Evolutionary conservation across 2,329 filamentous ascomycete genomes (phyloP).

Genomic region (Cercospora canescens): DNA sequence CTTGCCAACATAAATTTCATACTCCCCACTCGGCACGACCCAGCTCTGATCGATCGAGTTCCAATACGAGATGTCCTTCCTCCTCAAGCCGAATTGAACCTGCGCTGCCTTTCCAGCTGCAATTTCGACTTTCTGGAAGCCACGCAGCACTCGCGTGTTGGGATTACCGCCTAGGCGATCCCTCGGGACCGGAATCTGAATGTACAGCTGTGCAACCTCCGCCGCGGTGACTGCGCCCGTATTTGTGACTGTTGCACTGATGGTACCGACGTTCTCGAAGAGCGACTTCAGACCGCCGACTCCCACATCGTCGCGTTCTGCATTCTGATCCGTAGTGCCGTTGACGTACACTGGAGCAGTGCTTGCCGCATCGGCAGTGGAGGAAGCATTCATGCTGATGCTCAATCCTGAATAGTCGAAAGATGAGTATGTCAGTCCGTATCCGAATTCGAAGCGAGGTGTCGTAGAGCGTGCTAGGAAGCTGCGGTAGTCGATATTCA

Average conservation of each 20-base stretch:
- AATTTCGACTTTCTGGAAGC: slow-evolving; percentile 36
- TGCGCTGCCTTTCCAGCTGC: slow-evolving; percentile 32
- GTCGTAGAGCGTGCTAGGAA: slow-evolving; percentile 35
- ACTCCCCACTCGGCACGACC: slow-evolving; percentile 48
- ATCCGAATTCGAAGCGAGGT: slow-evolving; percentile 39
- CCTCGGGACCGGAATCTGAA: slow-evolving; percentile 40
- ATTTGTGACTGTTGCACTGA: slow-evolving; percentile 53
- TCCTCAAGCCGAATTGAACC: slow-evolving; percentile 40
- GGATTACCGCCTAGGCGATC: slow-evolving; percentile 52
- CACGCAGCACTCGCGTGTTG: slow-evolving; percentile 33
- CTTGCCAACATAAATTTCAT: slow-evolving; percentile 49
- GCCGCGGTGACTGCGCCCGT: slow-evolving; percentile 50
- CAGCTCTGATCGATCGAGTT: slow-evolving; percentile 51
- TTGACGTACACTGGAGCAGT: slow-evolving; percentile 31
- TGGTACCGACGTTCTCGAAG: slow-evolving; percentile 52
- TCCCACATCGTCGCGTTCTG: slow-evolving; percentile 24
- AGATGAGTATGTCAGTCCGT: slow-evolving; percentile 39
- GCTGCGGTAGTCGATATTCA: slow-evolving; percentile 40
- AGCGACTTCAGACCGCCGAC: slow-evolving; percentile 38
- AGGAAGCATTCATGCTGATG: slow-evolving; percentile 30
- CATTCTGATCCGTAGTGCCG: slow-evolving; percentile 32
- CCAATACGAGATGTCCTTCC: slow-evolving; percentile 53
- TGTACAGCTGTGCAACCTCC: slow-evolving; percentile 54
- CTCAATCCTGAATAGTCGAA: slow-evolving; percentile 37
- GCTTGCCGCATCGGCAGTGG: slow-evolving; percentile 23